These are phyloP conservation scores for Saccharum officinarum DNA, from an alignment of 176 grass and related monocot genomes.

Conservation along the genomic window DNA sequence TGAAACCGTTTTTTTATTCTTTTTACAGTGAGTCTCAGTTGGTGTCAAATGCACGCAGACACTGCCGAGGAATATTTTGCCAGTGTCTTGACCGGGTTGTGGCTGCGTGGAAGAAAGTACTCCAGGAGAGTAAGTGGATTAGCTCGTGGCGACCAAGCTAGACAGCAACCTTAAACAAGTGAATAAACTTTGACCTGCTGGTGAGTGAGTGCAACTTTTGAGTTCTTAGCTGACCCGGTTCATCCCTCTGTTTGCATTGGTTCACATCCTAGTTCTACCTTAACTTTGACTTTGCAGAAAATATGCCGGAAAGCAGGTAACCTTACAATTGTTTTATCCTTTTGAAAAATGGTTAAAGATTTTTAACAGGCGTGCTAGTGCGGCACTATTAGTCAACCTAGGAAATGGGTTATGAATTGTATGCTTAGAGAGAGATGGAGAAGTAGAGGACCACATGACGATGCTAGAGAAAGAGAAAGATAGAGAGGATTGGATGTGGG, in stretches of 20 bases:
- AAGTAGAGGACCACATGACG: background rate
- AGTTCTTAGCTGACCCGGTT: background rate
- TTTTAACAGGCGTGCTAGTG: conserved; percentile 14
- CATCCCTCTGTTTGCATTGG: background rate
- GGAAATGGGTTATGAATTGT: conserved; percentile 31
- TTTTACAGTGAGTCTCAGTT: conserved; percentile 10
- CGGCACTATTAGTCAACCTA: conserved; percentile 4
- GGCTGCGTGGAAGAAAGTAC: background rate
- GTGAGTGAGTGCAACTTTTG: background rate
- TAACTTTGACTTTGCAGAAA: conserved; percentile 8
- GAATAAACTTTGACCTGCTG: conserved; percentile 25
- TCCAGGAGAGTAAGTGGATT: background rate
- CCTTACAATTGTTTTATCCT: background rate
- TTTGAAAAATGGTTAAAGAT: background rate
- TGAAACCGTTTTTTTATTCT: background rate
- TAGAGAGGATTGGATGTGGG: background rate
- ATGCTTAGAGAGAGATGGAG: background rate
- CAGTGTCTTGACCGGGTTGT: conserved; percentile 1
- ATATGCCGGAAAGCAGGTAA: background rate
- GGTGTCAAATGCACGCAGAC: conserved; percentile 15
- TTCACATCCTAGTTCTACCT: conserved; percentile 19
- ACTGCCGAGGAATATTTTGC: conserved; percentile 32
- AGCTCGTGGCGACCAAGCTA: conserved; percentile 8
- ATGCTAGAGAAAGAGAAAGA: background rate
- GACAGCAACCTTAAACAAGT: conserved; percentile 20